Evolutionary conservation across 306 rosid species (phyloP), one percentile per base, ranked within the genome.

Genomic region (Ziziphus jujuba): DNA sequence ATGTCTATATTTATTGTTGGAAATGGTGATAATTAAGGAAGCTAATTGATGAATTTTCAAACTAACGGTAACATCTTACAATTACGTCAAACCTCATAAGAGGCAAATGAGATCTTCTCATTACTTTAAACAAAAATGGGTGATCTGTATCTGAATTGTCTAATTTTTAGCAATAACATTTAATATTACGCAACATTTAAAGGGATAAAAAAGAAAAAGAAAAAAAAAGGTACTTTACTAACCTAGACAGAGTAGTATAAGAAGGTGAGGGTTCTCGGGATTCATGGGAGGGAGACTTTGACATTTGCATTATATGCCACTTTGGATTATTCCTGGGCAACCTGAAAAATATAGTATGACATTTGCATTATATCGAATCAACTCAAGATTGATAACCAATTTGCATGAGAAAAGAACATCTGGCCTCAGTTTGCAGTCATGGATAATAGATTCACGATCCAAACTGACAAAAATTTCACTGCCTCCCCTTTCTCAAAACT

Each of bases 291-390:
- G 84, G 85, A 79, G 87, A 77, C 82, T 81, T 86, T 62, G 93
- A 83, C 93, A 88, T 91, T 91, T 86, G 87, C 96, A 81, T 68
- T 65, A 69, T 61, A 70, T 4, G 44, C 79, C 75, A 58, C 79
- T 76, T 74, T 60, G 70, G 71, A 49, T 64, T 73, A 76, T 79
- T 72, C 69, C 79, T 70, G 59, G 73, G 72, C 64, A 69, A 63
- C 88, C 91, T 84, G 86, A 69, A 76, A 80, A 66, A 69, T 40
- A 25, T 34, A 71, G n/a, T 31, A 31, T 31, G 9, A 58, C 55
- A 54, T 53, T 60, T 71, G 45, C 58, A 9, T 25, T 21, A 17
- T 43, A 36, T 61, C 12, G 11, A 49, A 61, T 23, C 15, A 9
- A 23, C 28, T 23, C 15, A 33, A 38, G n/a, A 61, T 5, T 33